Evolutionary conservation across 1,284 basidiomycete species (phyloP).

Genomic region (Boletellus sp.): DNA sequence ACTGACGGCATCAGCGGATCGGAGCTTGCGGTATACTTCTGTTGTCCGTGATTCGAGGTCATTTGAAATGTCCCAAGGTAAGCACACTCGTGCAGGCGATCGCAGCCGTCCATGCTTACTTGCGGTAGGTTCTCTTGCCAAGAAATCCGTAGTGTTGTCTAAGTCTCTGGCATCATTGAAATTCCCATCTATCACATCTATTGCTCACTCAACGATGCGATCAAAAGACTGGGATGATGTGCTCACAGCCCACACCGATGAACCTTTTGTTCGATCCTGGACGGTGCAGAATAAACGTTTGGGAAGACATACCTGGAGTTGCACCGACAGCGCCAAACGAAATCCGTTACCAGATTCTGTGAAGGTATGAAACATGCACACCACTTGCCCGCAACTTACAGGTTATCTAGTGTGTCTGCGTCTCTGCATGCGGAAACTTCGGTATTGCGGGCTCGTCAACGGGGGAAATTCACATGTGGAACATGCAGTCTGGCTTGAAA

Average conservation of each 20-base stretch:
- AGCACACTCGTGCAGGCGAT: not conserved
- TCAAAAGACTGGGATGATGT: constrained; percentile 98
- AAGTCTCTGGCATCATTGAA: constrained; percentile 81
- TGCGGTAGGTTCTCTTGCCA: constrained; percentile 69
- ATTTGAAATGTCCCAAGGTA: constrained; percentile 93
- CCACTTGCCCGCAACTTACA: constrained; percentile 4
- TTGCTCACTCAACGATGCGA: constrained; percentile 78
- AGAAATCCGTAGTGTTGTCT: constrained; percentile 80
- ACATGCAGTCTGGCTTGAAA: constrained; percentile 91
- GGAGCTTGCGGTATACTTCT: constrained; percentile 84
- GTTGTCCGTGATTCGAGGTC: constrained; percentile 92
- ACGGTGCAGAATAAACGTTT: constrained; percentile 78
- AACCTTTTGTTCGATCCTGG: constrained; percentile 83
- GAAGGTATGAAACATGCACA: constrained; percentile 51
- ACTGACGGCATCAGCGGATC: constrained; percentile 83
- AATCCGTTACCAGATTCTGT: constrained; percentile 55
- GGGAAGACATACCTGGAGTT: constrained; percentile 68
- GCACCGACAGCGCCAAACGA: constrained; percentile 44
- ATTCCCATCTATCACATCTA: constrained; percentile 70
- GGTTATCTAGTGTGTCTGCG: constrained; percentile 67
- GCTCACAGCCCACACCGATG: constrained; percentile 83
- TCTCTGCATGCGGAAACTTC: constrained; percentile 96
- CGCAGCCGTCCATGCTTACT: not conserved
- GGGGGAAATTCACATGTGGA: constrained; percentile 85
- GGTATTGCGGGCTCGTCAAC: constrained; percentile 80